Conservation (phyloP, 176 grass and related monocot species). For the Rhynchospora breviuscula region DNA sequence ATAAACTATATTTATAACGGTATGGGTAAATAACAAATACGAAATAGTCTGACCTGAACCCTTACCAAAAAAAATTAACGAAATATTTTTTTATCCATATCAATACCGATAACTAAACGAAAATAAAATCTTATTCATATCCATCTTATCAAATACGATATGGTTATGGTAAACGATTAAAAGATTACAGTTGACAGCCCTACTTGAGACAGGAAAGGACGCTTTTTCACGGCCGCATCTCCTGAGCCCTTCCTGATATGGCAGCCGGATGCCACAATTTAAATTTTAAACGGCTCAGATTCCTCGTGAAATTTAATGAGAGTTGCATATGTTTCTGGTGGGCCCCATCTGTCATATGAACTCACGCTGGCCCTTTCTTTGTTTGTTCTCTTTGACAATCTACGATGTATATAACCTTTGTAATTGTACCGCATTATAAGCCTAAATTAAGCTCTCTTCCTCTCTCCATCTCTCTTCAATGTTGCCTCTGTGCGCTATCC, state of each 20-base stretch:
- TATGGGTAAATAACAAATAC: too few relatives aligned
- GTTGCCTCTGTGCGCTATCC: slow-evolving; percentile 5
- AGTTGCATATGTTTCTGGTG: not conserved
- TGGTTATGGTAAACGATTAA: too few relatives aligned
- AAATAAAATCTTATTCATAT: too few relatives aligned
- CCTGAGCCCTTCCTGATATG: not conserved
- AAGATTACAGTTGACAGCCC: too few relatives aligned
- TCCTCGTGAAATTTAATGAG: not conserved
- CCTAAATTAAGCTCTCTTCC: slow-evolving; percentile 8
- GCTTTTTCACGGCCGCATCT: too few relatives aligned
- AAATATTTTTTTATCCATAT: too few relatives aligned
- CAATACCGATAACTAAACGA: too few relatives aligned
- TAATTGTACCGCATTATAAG: not conserved
- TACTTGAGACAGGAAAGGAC: too few relatives aligned
- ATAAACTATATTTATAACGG: too few relatives aligned
- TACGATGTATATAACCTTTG: not conserved
- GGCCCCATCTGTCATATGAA: not conserved
- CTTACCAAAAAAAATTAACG: too few relatives aligned
- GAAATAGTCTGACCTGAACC: too few relatives aligned
- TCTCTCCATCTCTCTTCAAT: not conserved
- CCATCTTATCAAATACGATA: too few relatives aligned
- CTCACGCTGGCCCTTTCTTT: not conserved
- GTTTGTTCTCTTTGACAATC: not conserved
- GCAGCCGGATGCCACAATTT: not conserved
- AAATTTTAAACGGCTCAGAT: not conserved